Evolutionary conservation across 805 yeast species (phyloP).

Genomic region (Lipomyces mesembrius): DNA sequence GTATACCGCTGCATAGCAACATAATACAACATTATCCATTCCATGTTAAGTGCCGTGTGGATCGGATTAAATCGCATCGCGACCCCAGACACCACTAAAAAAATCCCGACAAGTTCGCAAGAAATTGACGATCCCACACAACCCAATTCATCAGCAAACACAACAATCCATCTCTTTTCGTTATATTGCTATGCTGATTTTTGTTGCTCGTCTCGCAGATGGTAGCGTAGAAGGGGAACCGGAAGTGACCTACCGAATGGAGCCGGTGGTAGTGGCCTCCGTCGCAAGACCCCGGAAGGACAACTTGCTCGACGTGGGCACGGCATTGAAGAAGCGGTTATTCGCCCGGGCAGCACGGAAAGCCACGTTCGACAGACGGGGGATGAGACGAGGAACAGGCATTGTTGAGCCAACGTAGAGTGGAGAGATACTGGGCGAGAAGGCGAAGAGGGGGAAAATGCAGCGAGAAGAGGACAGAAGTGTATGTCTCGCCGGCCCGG

Average conservation of each 20-base stretch:
- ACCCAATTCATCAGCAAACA: not conserved
- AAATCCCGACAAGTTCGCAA: constrained; percentile 28
- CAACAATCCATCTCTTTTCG: not conserved
- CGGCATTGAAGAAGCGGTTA: constrained; percentile 58
- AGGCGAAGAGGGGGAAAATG: constrained; percentile 1
- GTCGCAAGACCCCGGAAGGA: constrained; percentile 64
- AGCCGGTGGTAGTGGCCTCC: constrained; percentile 64
- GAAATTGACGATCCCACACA: not conserved
- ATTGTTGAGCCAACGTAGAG: constrained; percentile 43
- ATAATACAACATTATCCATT: not conserved
- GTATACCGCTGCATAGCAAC: not conserved
- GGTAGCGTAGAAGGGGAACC: not conserved
- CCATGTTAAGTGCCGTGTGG: not conserved
- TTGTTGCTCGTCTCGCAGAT: not conserved
- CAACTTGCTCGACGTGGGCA: constrained; percentile 36
- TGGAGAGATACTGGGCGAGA: constrained; percentile 12
- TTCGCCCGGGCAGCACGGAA: constrained; percentile 87
- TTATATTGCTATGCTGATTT: not conserved
- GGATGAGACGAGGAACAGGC: constrained; percentile 57
- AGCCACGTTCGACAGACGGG: constrained; percentile 73
- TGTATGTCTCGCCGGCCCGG: constrained; percentile 3
- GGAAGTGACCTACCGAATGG: constrained; percentile 62
- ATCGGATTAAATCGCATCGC: not conserved
- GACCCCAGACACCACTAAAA: not conserved
- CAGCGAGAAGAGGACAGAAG: constrained; percentile 12